These are phyloP conservation scores for Gastrolobium villosum DNA, from an alignment of 306 rosid species.

Conservation along the genomic window DNA sequence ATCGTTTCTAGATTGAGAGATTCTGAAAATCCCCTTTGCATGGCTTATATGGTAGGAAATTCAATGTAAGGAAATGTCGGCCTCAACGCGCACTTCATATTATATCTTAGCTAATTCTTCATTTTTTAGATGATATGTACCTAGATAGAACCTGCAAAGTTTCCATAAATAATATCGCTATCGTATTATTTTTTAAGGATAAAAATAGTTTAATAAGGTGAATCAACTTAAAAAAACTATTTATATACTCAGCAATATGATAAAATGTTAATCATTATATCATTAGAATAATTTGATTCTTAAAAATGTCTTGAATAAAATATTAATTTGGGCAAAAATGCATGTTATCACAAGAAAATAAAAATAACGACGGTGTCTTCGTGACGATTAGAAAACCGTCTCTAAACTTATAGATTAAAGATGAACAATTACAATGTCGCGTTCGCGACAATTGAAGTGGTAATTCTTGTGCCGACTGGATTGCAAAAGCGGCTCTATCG, in stretches of 20 bases:
- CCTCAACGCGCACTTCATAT: neutral
- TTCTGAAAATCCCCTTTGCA: neutral
- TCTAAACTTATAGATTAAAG: too few species aligned
- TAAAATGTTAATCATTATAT: neutral
- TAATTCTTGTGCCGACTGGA: too few species aligned
- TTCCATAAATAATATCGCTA: neutral
- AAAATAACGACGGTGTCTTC: too few species aligned
- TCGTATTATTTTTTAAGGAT: neutral
- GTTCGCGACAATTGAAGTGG: too few species aligned
- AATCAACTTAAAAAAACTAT: neutral
- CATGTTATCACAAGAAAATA: too few species aligned
- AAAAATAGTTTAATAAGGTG: neutral
- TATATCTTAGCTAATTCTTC: neutral
- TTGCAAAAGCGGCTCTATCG: too few species aligned
- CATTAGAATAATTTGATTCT: neutral
- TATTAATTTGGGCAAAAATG: too few species aligned
- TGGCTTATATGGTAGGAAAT: slow-evolving; percentile 4
- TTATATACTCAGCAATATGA: neutral
- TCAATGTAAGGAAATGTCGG: neutral
- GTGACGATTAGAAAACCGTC: too few species aligned
- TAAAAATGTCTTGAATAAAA: neutral
- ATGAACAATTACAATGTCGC: too few species aligned
- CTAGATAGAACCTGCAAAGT: neutral
- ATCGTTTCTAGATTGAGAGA: slow-evolving; percentile 5
- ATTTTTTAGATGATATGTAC: neutral